phyloP scores from a whole-genome alignment of 257 asterid genomes.

The Solanum sitiens region DNA sequence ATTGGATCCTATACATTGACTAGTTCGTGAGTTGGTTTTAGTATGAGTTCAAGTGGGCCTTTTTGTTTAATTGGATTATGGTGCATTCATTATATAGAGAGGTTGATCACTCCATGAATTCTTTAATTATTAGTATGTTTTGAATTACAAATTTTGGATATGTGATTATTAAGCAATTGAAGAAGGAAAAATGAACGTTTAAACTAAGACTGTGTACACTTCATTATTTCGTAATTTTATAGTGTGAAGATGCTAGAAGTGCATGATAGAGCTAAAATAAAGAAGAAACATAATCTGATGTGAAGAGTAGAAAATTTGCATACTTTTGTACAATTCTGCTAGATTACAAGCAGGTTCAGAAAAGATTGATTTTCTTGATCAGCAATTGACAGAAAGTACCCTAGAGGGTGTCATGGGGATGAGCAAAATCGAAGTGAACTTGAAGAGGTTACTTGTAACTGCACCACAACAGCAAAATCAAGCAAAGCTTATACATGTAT shows the following conservation, averaged over 20 bases:
- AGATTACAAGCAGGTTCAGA: background rate
- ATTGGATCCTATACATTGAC: background rate
- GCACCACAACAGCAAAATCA: conserved; percentile 80
- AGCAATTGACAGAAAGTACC: background rate
- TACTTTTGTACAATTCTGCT: background rate
- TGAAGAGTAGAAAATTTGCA: background rate
- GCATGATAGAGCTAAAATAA: background rate
- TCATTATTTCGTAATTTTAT: background rate
- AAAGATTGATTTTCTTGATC: background rate
- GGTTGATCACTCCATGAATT: background rate
- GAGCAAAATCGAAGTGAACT: conserved; percentile 73
- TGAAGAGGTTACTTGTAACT: conserved; percentile 70
- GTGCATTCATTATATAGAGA: background rate
- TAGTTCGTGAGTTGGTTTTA: background rate
- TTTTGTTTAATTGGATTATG: background rate
- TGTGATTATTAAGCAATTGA: background rate
- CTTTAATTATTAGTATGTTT: background rate
- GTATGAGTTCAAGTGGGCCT: background rate
- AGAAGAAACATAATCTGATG: background rate
- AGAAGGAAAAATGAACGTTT: background rate
- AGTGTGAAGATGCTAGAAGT: background rate
- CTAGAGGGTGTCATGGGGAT: conserved; percentile 41
- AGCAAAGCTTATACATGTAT: conserved; percentile 80
- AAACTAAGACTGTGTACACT: background rate
- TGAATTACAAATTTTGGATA: background rate